Percentiles rank a stretch among this genome's conserved stretches.
Evolutionary conservation across 1,139 yeast genomes (phyloP).

Genomic region (Scheffersomyces lignicola): DNA sequence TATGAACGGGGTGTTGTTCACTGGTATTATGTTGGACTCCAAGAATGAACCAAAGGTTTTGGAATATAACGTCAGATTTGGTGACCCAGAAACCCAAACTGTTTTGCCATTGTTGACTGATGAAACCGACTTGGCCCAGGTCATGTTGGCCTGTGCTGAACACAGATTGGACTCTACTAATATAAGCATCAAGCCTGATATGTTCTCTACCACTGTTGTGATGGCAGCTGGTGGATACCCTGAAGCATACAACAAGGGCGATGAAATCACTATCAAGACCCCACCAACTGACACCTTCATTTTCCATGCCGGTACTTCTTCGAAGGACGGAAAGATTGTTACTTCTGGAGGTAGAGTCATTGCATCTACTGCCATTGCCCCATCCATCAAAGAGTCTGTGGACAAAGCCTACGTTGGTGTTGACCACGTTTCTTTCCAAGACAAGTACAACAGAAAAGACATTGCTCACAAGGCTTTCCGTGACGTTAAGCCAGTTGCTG

Average conservation of each 20-base stretch:
- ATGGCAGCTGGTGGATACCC: conserved; percentile 98
- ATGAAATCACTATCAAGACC: conserved; percentile 63
- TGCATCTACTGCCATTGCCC: conserved; percentile 87
- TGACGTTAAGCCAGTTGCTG: conserved; percentile 34
- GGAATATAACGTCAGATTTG: conserved; percentile 96
- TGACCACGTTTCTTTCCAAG: conserved; percentile 65
- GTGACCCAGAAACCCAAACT: conserved; percentile 99
- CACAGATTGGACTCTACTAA: conserved; percentile 87
- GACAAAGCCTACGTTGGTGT: conserved; percentile 85
- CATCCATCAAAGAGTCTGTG: conserved; percentile 76
- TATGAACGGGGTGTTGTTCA: conserved; percentile 92
- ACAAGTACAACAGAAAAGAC: conserved; percentile 84
- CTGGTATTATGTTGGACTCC: conserved; percentile 91
- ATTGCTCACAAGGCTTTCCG: conserved; percentile 96
- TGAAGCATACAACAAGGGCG: conserved; percentile 81
- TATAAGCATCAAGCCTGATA: conserved; percentile 58
- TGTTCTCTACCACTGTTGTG: conserved; percentile 87
- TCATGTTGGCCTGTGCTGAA: conserved; percentile 92
- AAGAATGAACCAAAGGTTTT: conserved; percentile 85
- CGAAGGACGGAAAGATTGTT: conserved; percentile 56
- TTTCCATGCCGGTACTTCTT: conserved; percentile 92
- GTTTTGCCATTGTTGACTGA: conserved; percentile 81
- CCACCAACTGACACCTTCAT: conserved; percentile 60
- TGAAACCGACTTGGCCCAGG: conserved; percentile 88
- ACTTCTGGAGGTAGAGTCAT: conserved; percentile 97